Percentiles rank a stretch among this genome's conserved stretches.
These are phyloP conservation scores for Tricholomella constricta DNA, from an alignment of 768 basidiomycete genomes.

Conservation along the genomic window DNA sequence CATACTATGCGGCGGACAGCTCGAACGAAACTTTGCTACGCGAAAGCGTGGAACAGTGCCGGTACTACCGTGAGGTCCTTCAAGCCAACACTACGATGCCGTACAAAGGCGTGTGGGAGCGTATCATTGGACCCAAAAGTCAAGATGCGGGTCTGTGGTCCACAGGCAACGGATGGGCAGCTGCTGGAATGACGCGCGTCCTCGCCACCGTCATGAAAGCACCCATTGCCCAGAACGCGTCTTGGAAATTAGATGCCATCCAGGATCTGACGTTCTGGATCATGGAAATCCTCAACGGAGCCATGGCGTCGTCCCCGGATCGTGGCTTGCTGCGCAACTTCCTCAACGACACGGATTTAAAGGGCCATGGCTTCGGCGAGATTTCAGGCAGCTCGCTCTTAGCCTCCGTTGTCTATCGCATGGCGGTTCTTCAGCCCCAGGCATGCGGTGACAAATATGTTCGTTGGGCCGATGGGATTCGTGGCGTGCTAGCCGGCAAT, in stretches of 20 bases:
- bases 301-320: slow-evolving; percentile 32
- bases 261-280: slow-evolving; percentile 26
- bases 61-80: slow-evolving; percentile 39
- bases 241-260: slow-evolving; percentile 29
- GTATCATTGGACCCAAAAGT: slow-evolving; percentile 43
- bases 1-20: slow-evolving; percentile 45
- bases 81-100: slow-evolving; percentile 26
- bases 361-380: slow-evolving; percentile 43
- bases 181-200: slow-evolving; percentile 66
- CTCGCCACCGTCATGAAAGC: slow-evolving; percentile 47
- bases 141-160: slow-evolving; percentile 47
- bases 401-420: slow-evolving; percentile 41
- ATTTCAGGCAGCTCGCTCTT: slow-evolving; percentile 44
- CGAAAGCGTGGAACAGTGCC: slow-evolving; percentile 39
- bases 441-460: slow-evolving; percentile 32
- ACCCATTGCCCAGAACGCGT: slow-evolving; percentile 25
- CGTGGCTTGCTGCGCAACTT: slow-evolving; percentile 45
- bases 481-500: slow-evolving; percentile 19
- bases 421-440: slow-evolving; percentile 37
- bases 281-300: slow-evolving; percentile 48
- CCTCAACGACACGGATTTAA: slow-evolving; percentile 27
- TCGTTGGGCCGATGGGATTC: slow-evolving; percentile 38
- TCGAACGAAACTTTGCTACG: slow-evolving; percentile 37
- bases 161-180: slow-evolving; percentile 73
- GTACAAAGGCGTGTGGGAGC: slow-evolving; percentile 38